These are phyloP conservation scores for Colletotrichum horii DNA, from an alignment of 2,329 filamentous ascomycete species.

Conservation along the genomic window DNA sequence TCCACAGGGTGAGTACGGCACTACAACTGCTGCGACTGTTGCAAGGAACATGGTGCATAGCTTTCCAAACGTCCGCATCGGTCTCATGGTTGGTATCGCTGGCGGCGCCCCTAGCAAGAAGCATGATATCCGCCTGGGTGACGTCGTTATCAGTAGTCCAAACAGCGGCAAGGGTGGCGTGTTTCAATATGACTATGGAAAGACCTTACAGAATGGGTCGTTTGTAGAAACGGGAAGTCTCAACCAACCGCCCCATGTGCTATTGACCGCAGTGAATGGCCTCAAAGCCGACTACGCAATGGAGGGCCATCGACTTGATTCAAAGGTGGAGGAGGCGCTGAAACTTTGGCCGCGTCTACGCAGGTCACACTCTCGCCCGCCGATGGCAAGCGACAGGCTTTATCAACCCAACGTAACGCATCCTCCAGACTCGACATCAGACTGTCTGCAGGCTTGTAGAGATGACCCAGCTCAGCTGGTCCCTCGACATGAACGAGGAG, in stretches of 20 bases:
- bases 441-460: neutral
- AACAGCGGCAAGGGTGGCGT: neutral
- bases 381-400: neutral
- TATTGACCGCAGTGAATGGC: constrained; percentile 15
- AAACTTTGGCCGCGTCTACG: neutral
- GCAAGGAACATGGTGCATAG: neutral
- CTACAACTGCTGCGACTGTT: constrained; percentile 23
- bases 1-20: constrained; percentile 31
- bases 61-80: constrained; percentile 1
- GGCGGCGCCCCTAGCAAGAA: neutral
- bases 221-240: constrained; percentile 21
- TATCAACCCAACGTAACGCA: neutral
- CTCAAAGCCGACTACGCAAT: constrained; percentile 5
- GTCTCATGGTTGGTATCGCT: constrained; percentile 7
- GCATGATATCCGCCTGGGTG: constrained; percentile 11
- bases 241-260: constrained; percentile 21
- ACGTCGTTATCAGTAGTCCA: constrained; percentile 7
- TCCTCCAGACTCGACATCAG: neutral
- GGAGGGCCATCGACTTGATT: constrained; percentile 20
- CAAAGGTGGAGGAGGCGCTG: neutral
- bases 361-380: neutral
- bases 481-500: neutral
- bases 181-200: constrained; percentile 20
- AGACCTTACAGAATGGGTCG: neutral
- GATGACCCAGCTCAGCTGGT: neutral